Evolutionary conservation across 1,284 basidiomycete genomes (phyloP), one percentile per base, ranked within the genome.

Genomic region (Hypsizygus ulmarius): DNA sequence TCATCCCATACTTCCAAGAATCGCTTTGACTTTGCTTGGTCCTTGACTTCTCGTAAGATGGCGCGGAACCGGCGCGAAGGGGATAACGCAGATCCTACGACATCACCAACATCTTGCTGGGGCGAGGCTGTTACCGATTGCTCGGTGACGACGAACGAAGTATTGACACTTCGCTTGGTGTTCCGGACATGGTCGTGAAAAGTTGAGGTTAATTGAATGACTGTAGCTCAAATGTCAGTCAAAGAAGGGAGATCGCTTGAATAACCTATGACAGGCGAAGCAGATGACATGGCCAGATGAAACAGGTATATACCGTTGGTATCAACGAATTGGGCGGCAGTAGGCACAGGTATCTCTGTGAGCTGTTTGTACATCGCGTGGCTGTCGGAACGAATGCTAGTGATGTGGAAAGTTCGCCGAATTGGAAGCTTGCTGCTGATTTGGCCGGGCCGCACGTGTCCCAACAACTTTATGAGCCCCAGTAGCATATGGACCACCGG

Each of bases 1-100:
- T 67, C 68, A 0, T 65, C 59, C 81, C 84, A 87, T 10, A 89
- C 65, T 61, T 89, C 86, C 0, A 88, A 73, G 40, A 73, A 75
- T 21, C 82, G 72, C 58, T 76, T 77, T 8, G 54, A 19, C 7
- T 54, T 55, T 0, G 47, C 39, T 3, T 63, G 59, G 7, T 59
- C 58, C 45, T 64, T 65, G 2, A 52, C 52, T 58, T 81, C 78
- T 9, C 73, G 71, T 14, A 86, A 64, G 37, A 78, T 61, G 5
- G 76, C 82, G 3, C 71, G 64, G 14, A 65, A 65, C 21, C 60
- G 62, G 15, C 65, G 65, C 1, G 79, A 79, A 0, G 74, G 66
- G 2, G 83, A 81, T n/a, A 64, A 57, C 0, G 64, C 54, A 5
- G 69, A 72, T 1, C 68, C 68, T 15, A 76, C 55, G 19, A 77